Evolutionary conservation across 306 rosid species (phyloP).

Genomic region (Abrus pulchellus): DNA sequence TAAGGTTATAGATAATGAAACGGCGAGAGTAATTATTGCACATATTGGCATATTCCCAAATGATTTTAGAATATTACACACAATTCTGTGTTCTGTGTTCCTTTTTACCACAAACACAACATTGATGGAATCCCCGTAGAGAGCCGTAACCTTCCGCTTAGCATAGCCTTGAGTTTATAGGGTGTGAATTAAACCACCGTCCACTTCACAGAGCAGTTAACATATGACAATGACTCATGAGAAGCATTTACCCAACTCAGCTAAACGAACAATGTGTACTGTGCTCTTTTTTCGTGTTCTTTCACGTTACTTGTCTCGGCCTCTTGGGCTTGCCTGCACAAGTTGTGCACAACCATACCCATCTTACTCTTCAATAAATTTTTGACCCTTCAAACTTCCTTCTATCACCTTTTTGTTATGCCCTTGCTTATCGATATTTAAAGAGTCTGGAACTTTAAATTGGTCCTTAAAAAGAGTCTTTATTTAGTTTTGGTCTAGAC

Average conservation of each 20-base stretch:
- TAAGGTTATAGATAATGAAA: not conserved
- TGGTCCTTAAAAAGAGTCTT: too few species aligned
- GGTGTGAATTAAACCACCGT: not conserved
- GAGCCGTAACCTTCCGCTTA: not conserved
- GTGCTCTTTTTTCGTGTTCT: not conserved
- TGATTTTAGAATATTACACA: conserved; percentile 19
- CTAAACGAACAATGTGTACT: not conserved
- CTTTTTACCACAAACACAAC: not conserved
- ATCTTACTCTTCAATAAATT: not conserved
- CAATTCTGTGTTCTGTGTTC: not conserved
- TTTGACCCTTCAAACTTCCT: not conserved
- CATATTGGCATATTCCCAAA: conserved; percentile 46
- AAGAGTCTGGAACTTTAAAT: too few species aligned
- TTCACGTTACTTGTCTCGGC: not conserved
- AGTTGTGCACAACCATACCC: too few species aligned
- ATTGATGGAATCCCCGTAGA: not conserved
- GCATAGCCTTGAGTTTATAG: not conserved
- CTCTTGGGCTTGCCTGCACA: not conserved
- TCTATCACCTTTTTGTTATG: too few species aligned
- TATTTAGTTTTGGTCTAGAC: too few species aligned
- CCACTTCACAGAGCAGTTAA: not conserved
- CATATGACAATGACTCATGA: conserved; percentile 22
- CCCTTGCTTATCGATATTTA: too few species aligned
- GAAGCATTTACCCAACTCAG: conserved; percentile 14
- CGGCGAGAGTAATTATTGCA: conserved; percentile 19